These are phyloP conservation scores for Coemansia sp. DNA, from an alignment of 371 early-diverging fungal species.

Conservation along the genomic window DNA sequence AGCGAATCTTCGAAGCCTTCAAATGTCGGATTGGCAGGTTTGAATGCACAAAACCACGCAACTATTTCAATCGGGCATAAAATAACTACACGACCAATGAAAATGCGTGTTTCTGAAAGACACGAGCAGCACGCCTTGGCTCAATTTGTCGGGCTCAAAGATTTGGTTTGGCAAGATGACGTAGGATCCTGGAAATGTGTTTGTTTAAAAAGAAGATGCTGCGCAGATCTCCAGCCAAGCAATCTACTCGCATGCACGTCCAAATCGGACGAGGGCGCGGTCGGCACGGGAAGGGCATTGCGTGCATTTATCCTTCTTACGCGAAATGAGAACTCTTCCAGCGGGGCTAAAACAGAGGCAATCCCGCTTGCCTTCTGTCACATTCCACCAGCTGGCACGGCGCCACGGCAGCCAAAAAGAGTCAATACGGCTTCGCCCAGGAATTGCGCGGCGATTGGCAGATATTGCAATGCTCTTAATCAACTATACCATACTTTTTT, in stretches of 20 bases:
- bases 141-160: too few relatives aligned
- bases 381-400: neutral
- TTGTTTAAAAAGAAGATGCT: neutral
- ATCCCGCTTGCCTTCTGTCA: neutral
- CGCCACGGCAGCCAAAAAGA: neutral
- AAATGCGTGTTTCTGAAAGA: neutral
- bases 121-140: neutral
- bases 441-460: too few relatives aligned
- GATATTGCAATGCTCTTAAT: too few relatives aligned
- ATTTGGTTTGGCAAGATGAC: neutral
- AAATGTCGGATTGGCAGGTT: conserved; percentile 6
- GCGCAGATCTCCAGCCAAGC: conserved; percentile 4
- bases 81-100: too few relatives aligned
- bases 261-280: neutral
- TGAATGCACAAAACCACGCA: neutral
- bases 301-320: conserved; percentile 7
- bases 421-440: too few relatives aligned
- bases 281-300: neutral
- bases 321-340: neutral
- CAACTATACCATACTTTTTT: too few relatives aligned
- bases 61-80: neutral
- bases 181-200: neutral
- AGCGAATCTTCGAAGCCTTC: neutral
- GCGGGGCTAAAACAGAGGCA: neutral
- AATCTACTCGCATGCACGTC: conserved; percentile 13